Conservation (phyloP, 1,284 basidiomycete genomes). For the Tremellales sp. region DNA sequence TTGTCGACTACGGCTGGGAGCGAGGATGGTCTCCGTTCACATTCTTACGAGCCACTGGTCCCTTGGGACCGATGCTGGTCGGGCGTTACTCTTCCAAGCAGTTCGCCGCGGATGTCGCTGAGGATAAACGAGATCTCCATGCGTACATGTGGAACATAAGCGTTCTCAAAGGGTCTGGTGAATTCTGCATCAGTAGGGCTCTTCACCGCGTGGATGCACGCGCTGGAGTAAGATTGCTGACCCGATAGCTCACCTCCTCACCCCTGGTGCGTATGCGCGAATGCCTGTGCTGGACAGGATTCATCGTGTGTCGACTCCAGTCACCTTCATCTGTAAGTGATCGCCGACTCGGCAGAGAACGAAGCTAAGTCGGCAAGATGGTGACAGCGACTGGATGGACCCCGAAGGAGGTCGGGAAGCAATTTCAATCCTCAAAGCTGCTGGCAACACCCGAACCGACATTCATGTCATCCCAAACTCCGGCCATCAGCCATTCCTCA, state of each 20-base stretch:
- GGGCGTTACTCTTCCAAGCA: conserved; percentile 84
- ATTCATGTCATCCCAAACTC: conserved; percentile 79
- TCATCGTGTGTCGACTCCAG: conserved; percentile 64
- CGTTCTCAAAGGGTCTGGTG: conserved; percentile 80
- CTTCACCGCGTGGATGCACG: not conserved
- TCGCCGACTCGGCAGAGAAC: no score
- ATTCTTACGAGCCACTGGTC: conserved; percentile 59
- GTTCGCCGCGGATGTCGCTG: conserved; percentile 72
- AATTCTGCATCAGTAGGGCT: conserved; percentile 80
- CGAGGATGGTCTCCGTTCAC: conserved; percentile 66
- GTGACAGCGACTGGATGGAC: conserved; percentile 92
- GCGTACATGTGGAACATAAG: conserved; percentile 87
- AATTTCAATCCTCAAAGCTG: conserved; percentile 63
- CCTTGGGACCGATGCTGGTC: conserved; percentile 77
- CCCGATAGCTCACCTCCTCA: conserved; percentile 67
- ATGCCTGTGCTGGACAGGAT: conserved; percentile 79
- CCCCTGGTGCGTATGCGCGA: conserved; percentile 79
- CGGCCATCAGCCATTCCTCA: no score
- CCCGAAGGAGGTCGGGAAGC: conserved; percentile 69
- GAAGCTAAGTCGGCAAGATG: conserved; percentile 65
- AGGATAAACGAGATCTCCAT: conserved; percentile 82
- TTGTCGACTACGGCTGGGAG: conserved; percentile 52
- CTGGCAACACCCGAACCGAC: conserved; percentile 66
- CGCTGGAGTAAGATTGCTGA: not conserved
- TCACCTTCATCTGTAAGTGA: conserved; percentile 74